These are phyloP conservation scores for Medicago truncatula DNA, from an alignment of 306 rosid genomes.

Conservation along the genomic window MtrunA17r5.0-ANR NC_053045.1:53006001-53006500, in stretches of 20 bases:
- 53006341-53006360: too few species aligned
- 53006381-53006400: neutral
- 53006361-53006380: neutral
- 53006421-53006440: slow-evolving; percentile 40
- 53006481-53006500: slow-evolving; percentile 25
- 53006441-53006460: slow-evolving; percentile 11
- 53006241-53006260: slow-evolving; percentile 51
- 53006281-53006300: neutral
- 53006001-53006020: slow-evolving; percentile 48
- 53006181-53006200: slow-evolving; percentile 88
- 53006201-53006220: slow-evolving; percentile 49
- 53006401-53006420: slow-evolving; percentile 23
- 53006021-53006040: slow-evolving; percentile 57
- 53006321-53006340: neutral
- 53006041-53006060: slow-evolving; percentile 46
- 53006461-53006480: neutral
- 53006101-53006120: neutral
- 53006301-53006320: neutral
- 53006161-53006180: slow-evolving; percentile 77
- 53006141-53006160: slow-evolving; percentile 42
- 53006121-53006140: neutral
- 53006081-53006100: slow-evolving; percentile 40
- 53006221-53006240: slow-evolving; percentile 61
- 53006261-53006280: slow-evolving; percentile 50
- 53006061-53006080: slow-evolving; percentile 43